Evolutionary conservation across 345 rosid species (phyloP), one percentile per base, ranked within the genome.

Genomic region (Sonneratia caseolaris): DNA sequence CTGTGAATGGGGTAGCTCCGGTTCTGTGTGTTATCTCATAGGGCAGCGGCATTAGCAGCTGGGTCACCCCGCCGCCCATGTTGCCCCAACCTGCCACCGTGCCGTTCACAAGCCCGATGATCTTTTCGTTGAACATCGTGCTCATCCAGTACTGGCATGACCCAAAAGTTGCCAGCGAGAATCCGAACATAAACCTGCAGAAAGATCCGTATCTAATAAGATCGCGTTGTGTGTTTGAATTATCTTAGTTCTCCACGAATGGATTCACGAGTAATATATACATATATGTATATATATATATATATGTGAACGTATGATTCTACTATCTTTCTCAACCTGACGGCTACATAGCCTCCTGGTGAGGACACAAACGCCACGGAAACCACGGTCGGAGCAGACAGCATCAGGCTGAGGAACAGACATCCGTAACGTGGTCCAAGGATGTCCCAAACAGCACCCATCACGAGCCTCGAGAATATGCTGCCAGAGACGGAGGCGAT

Each of bases 141-240:
- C 96, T 92, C 98, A 92, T 92, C 98, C 98, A 90, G 53, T 85
- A 92, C 61, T 92, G 98, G 76, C 96, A 92, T 0, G 98, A 92
- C 68, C 90, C 96, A 42, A 92, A 92, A 0, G 98, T 90, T 0
- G 96, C 96, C 0, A 92, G 90, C 37, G 94, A 92, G 78, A 92
- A 92, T 11, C 98, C 98, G 10, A 92, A 90, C 98, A 92, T 88
- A 77, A 59, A 59, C 36, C 64, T 59, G 64, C 27, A 0, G 64
- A n/a, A 59, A 59, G 64, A 59, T 22, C 64, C 4, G 3, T 53
- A 18, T 53, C 59, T 18, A 53, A 22, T 53, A 15, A 53, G n/a
- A 2, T 47, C 51, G 1, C 18, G 18, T 10, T 48, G 18, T 48
- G 3, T 10, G 18, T 48, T 48, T 48, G 53, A 48, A 15, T 1